Percentiles rank a stretch among this genome's conserved stretches.
Conservation (phyloP, 805 yeast species). For the Teunomyces barrocoloradensis region DNA sequence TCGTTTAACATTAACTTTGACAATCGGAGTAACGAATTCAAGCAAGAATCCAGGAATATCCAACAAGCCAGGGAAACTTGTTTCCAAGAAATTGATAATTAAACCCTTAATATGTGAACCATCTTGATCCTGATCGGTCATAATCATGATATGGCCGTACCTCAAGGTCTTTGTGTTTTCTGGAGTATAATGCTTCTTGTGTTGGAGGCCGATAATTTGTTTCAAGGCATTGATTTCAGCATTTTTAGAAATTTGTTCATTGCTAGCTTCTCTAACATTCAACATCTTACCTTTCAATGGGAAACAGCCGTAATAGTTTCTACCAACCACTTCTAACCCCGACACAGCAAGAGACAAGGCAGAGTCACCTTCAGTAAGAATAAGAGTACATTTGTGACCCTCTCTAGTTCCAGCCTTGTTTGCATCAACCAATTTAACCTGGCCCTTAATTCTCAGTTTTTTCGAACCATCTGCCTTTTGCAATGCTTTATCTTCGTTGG, state of each 20-base stretch:
- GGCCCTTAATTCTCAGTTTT: slow-evolving; percentile 82
- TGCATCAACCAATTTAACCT: slow-evolving; percentile 90
- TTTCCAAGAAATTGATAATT: slow-evolving; percentile 86
- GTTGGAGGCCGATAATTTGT: slow-evolving; percentile 93
- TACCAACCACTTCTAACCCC: slow-evolving; percentile 91
- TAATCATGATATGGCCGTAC: slow-evolving; percentile 96
- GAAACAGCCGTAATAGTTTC: slow-evolving; percentile 92
- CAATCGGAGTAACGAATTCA: slow-evolving; percentile 95
- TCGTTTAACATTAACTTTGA: slow-evolving; percentile 73
- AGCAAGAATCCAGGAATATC: slow-evolving; percentile 87
- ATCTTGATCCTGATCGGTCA: slow-evolving; percentile 99
- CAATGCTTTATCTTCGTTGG: slow-evolving; percentile 83
- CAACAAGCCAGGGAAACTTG: slow-evolving; percentile 90
- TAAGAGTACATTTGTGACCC: slow-evolving; percentile 87
- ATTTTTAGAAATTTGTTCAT: slow-evolving; percentile 92
- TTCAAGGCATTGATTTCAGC: slow-evolving; percentile 93
- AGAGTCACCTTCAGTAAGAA: slow-evolving; percentile 96
- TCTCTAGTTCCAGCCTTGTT: slow-evolving; percentile 94
- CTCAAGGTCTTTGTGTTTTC: slow-evolving; percentile 71
- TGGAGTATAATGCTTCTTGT: slow-evolving; percentile 68
- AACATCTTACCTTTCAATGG: slow-evolving; percentile 93
- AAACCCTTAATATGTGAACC: slow-evolving; percentile 97
- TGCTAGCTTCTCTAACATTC: slow-evolving; percentile 93
- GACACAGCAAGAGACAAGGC: slow-evolving; percentile 90
- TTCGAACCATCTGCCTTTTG: slow-evolving; percentile 86